Percentiles rank a stretch among this genome's conserved stretches.
These are phyloP conservation scores for Clonostachys rosea DNA, from an alignment of 2,329 filamentous ascomycete species.

Conservation along the genomic window DNA sequence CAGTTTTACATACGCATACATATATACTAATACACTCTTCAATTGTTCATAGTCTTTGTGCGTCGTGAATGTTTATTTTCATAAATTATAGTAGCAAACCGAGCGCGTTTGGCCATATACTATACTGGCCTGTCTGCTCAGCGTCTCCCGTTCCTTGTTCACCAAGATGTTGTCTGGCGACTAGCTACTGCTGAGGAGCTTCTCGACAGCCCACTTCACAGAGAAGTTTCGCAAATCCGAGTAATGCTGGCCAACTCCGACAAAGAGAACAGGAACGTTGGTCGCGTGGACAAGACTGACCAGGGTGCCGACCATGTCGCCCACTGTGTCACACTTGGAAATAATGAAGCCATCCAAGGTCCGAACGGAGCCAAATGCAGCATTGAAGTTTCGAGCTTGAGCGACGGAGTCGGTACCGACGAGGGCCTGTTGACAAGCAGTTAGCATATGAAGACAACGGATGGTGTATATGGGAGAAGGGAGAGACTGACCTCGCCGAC, in stretches of 20 bases:
- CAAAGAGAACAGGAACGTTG: constrained; percentile 90
- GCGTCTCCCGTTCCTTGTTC: not conserved
- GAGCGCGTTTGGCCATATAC: no score
- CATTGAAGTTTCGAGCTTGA: constrained; percentile 94
- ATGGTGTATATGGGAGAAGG: not conserved
- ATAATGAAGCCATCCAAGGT: constrained; percentile 96
- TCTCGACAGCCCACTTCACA: constrained; percentile 66
- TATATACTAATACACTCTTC: not conserved
- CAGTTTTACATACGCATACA: no score
- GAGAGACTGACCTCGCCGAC: constrained; percentile 52
- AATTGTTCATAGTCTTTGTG: not conserved
- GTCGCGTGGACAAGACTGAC: constrained; percentile 98
- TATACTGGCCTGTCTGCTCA: no score
- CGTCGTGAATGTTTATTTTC: no score
- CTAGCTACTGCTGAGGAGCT: constrained; percentile 50
- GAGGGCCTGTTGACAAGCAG: constrained; percentile 52
- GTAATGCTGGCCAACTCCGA: constrained; percentile 71
- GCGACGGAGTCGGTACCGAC: constrained; percentile 95
- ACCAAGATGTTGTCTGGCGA: not conserved
- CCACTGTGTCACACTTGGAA: constrained; percentile 96
- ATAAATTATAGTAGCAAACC: no score
- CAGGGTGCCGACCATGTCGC: constrained; percentile 95
- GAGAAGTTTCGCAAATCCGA: constrained; percentile 64
- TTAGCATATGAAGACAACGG: not conserved
- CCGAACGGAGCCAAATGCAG: constrained; percentile 77